Percentiles rank a stretch among this genome's conserved stretches.
phyloP scores from a whole-genome alignment of 768 basidiomycete species.

The Hypsizygus marmoreus region DNA sequence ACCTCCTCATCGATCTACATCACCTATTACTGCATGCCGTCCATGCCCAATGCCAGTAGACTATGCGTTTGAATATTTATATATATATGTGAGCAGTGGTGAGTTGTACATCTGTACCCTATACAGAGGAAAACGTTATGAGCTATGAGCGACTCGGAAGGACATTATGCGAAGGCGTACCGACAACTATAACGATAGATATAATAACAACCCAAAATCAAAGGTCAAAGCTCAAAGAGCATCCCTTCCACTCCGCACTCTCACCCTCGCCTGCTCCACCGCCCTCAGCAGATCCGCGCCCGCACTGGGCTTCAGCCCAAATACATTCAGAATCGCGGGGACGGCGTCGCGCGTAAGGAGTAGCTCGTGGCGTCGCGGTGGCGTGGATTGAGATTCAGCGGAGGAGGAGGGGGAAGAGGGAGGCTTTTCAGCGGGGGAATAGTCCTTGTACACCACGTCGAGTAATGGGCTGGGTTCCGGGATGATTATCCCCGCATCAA shows the following conservation, averaged over 20 bases:
- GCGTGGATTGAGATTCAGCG: constrained; percentile 5
- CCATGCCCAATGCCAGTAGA: too few relatives aligned
- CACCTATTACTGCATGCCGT: too few relatives aligned
- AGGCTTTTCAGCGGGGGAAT: constrained; percentile 13
- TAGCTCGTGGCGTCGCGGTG: constrained; percentile 28
- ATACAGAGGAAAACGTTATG: too few relatives aligned
- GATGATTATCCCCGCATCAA: constrained; percentile 55
- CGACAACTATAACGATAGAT: neutral
- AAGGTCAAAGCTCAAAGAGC: neutral
- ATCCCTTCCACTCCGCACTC: constrained; percentile 25
- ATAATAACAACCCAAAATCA: neutral
- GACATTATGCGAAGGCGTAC: too few relatives aligned
- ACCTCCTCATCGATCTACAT: too few relatives aligned
- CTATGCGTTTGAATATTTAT: too few relatives aligned
- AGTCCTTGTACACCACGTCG: constrained; percentile 53
- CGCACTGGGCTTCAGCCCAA: constrained; percentile 46
- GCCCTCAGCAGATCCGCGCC: constrained; percentile 62
- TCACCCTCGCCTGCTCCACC: constrained; percentile 54
- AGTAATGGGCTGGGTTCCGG: constrained; percentile 57
- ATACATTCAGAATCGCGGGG: constrained; percentile 47
- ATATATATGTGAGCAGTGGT: too few relatives aligned
- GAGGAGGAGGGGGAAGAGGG: neutral
- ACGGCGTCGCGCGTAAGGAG: constrained; percentile 57
- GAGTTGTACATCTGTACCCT: too few relatives aligned
- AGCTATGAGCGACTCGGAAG: too few relatives aligned